Evolutionary conservation across 352 stramenopile species (phyloP), one percentile per base, ranked within the genome.

Genomic region (Pythium chondricola): DNA sequence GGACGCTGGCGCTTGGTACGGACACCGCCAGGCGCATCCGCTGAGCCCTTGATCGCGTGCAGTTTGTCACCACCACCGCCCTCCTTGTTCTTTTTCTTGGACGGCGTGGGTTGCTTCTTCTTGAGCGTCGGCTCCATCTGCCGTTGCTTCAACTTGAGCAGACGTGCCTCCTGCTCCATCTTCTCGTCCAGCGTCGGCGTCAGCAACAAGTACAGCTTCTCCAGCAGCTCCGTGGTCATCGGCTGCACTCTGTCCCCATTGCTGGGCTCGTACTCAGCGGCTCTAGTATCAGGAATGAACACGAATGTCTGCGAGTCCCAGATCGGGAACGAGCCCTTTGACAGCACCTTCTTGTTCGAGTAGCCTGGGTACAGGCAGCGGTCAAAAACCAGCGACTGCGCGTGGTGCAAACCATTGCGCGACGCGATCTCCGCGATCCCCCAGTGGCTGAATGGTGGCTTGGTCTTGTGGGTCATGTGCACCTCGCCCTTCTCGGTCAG

Each of bases 401-500:
- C 42, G 51, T 86, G 79, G 21, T 43, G 33, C 24, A 93, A 58
- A 3, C 60, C 67, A 37, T 72, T 67, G 14, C 33, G 62, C 14
- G 56, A 65, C 1, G 78, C 83, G 24, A 96, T 77, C 6, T 56
- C 67, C 35, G 79, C 68, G 32, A 96, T 89, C 24, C 79, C 74
- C 87, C 86, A 96, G 51, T 94, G 88, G 17, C 71, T 72, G 47
- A 93, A 94, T 7, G 94, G 73, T 58, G 88, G 74, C 83, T 89
- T 97, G 31, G 95, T 98, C 72, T 98, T 98, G 74, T 98, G 95
- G 42, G 85, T 93, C 40, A 99, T 81, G 45, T 97, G 88, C 39
- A 99, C 77, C 57, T 98, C 75, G 17, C 93, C 91, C 7, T 50
- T 62, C 4, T 62, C 24, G 21, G 70, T 70, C n/a, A 93, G 53